These are phyloP conservation scores for Eimeria praecox DNA, from an alignment of 169 alveolate species.

Conservation along the genomic window DNA sequence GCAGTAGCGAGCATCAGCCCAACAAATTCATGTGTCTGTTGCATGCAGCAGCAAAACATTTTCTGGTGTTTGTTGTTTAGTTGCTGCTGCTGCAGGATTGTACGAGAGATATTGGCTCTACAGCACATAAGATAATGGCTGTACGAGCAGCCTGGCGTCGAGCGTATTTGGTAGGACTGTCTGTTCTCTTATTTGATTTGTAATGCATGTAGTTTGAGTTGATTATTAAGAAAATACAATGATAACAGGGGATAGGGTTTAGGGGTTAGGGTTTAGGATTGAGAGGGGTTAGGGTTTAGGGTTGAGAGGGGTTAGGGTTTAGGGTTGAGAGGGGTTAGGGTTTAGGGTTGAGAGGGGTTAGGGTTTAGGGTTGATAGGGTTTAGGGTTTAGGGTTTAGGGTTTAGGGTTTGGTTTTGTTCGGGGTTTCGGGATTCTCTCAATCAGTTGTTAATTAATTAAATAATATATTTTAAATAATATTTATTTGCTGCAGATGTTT, in stretches of 20 bases:
- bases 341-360: background rate
- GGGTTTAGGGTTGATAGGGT: too few species aligned
- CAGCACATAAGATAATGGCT: constrained; percentile 19
- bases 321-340: background rate
- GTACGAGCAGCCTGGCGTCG: constrained; percentile 42
- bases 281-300: background rate
- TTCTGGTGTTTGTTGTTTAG: background rate
- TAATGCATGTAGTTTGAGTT: too few species aligned
- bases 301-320: background rate
- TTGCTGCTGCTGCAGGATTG: constrained; percentile 22
- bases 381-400: background rate
- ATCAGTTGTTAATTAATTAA: too few species aligned
- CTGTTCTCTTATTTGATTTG: background rate
- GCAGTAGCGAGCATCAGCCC: too few species aligned
- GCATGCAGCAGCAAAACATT: too few species aligned
- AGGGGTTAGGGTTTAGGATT: too few species aligned
- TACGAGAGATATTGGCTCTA: background rate
- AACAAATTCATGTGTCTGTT: too few species aligned
- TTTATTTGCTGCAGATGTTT: background rate
- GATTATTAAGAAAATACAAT: too few species aligned
- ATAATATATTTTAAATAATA: background rate
- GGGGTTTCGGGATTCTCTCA: background rate
- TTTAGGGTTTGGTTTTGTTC: background rate
- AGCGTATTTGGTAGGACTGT: constrained; percentile 16
- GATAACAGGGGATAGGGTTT: too few species aligned